Conservation (phyloP, 768 basidiomycete genomes). For the Podaxis rugospora region DNA sequence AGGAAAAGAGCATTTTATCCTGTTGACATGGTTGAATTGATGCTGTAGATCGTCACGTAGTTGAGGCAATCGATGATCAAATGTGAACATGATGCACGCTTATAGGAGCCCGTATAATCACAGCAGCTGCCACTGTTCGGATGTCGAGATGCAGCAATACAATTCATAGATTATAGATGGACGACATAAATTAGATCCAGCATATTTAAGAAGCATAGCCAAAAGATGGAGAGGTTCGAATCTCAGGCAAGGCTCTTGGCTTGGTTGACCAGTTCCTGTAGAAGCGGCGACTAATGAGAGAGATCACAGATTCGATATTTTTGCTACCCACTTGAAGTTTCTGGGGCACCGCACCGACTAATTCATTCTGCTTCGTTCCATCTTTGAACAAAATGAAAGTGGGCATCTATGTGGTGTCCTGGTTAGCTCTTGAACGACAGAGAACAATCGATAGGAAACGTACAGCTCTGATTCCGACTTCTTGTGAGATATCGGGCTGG, state of each 20-base stretch:
- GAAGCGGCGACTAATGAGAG: neutral
- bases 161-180: too few relatives aligned
- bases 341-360: conserved; percentile 46
- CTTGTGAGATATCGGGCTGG: conserved; percentile 45
- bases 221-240: too few relatives aligned
- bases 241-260: neutral
- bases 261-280: neutral
- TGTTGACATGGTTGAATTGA: too few relatives aligned
- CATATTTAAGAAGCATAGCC: too few relatives aligned
- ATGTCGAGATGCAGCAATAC: too few relatives aligned
- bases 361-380: conserved; percentile 27
- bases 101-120: too few relatives aligned
- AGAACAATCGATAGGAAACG: conserved; percentile 19
- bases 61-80: too few relatives aligned
- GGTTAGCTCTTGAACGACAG: neutral
- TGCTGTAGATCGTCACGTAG: too few relatives aligned
- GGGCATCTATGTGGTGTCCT: conserved; percentile 30
- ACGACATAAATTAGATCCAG: too few relatives aligned
- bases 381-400: conserved; percentile 35
- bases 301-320: neutral
- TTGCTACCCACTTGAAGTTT: conserved; percentile 33
- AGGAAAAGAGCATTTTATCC: too few relatives aligned
- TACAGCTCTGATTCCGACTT: conserved; percentile 61
- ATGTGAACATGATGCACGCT: too few relatives aligned
- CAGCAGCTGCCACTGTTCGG: too few relatives aligned